Conservation (phyloP, 2,329 filamentous ascomycete genomes). For the Fusarium irregulare region DNA sequence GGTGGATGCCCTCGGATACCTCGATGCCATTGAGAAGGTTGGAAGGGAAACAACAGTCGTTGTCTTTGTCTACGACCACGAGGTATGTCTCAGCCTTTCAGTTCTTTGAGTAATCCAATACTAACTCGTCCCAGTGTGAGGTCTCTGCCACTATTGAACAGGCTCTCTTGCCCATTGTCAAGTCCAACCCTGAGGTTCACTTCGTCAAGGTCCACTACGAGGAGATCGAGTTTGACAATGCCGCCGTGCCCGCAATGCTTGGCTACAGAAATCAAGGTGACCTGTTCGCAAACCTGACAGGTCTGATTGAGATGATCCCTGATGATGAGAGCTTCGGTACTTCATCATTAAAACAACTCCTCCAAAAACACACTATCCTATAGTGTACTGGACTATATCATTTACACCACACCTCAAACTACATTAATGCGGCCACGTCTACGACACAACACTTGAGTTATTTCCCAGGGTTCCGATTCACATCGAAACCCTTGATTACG, state of each 20-base stretch:
- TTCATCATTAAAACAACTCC: conserved; percentile 62
- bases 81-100: conserved; percentile 67
- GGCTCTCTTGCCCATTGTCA: conserved; percentile 80
- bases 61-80: conserved; percentile 91
- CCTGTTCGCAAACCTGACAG: conserved; percentile 89
- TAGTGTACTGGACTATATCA: conserved; percentile 46
- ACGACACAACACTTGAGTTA: conserved; percentile 29
- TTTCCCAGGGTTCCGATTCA: conserved; percentile 15
- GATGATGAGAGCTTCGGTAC: conserved; percentile 70
- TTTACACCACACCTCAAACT: conserved; percentile 13
- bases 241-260: conserved; percentile 86
- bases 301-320: conserved; percentile 87
- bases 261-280: conserved; percentile 90
- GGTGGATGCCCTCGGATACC: conserved; percentile 90
- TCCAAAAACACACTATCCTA: conserved; percentile 65
- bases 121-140: conserved; percentile 69
- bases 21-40: conserved; percentile 96
- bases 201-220: conserved; percentile 93
- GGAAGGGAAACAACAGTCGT: conserved; percentile 84
- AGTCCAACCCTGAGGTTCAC: conserved; percentile 75
- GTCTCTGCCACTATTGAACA: conserved; percentile 83
- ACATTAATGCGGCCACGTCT: conserved; percentile 46
- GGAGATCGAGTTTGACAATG: conserved; percentile 93
- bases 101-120: not conserved
- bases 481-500: conserved; percentile 37